Evolutionary conservation across 495 filamentous ascomycete genomes (phyloP).

Genomic region (Penicillium antarcticum): DNA sequence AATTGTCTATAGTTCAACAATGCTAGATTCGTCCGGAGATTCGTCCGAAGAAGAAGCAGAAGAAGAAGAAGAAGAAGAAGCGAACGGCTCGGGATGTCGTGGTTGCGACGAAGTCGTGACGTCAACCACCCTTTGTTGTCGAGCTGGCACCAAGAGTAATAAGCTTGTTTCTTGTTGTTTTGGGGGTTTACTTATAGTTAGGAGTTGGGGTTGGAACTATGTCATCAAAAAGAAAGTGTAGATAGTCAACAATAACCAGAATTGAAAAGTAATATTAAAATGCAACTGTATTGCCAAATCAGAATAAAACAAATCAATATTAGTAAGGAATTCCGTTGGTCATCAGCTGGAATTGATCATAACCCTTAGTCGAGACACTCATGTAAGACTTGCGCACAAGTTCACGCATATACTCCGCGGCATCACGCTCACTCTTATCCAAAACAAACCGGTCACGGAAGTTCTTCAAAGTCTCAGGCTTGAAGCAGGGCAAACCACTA

Average conservation of each 20-base stretch:
- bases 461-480: slow-evolving; percentile 88
- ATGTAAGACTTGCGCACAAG: slow-evolving; percentile 83
- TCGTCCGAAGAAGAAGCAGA: neutral
- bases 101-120: slow-evolving; percentile 14
- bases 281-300: neutral
- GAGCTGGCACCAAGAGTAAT: no score
- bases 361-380: slow-evolving; percentile 85
- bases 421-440: slow-evolving; percentile 90
- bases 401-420: slow-evolving; percentile 88
- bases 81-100: neutral
- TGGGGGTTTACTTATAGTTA: no score
- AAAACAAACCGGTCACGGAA: slow-evolving; percentile 92
- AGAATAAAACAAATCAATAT: neutral
- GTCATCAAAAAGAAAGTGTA: no score
- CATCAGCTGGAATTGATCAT: slow-evolving; percentile 94
- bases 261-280: no score
- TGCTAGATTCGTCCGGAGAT: neutral
- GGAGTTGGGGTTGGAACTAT: no score
- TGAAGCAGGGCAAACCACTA: slow-evolving; percentile 95
- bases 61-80: neutral
- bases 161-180: no score
- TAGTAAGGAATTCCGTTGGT: slow-evolving; percentile 97
- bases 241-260: no score
- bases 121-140: slow-evolving; percentile 8
- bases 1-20: no score